Conservation (phyloP, 148 eudicot genomes). For the Rhododendron williamsianum region DNA sequence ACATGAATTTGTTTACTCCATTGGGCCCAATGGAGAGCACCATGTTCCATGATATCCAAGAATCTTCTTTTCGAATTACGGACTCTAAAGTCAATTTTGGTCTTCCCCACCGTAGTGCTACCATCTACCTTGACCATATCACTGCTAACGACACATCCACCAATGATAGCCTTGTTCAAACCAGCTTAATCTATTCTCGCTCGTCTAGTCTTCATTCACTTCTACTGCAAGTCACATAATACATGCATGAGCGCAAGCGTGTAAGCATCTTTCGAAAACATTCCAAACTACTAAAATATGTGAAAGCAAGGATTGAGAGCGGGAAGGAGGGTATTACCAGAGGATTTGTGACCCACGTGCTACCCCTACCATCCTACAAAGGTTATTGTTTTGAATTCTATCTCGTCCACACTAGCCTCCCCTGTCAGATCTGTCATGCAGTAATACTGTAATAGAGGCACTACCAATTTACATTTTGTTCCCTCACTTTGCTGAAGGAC, state of each 20-base stretch:
- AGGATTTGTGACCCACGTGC: neutral
- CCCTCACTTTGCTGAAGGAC: neutral
- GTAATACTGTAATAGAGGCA: neutral
- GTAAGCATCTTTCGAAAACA: neutral
- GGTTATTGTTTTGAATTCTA: neutral
- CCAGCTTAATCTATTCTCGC: neutral
- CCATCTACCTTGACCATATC: neutral
- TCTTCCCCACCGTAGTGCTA: neutral
- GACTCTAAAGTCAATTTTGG: neutral
- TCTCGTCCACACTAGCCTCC: neutral
- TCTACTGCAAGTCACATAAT: neutral
- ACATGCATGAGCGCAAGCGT: neutral
- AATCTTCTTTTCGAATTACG: neutral
- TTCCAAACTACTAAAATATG: neutral
- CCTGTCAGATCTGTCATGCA: neutral
- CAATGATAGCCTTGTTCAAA: neutral
- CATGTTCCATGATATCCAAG: neutral
- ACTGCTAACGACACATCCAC: neutral
- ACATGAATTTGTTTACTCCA: neutral
- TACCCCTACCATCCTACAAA: neutral
- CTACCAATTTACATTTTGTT: neutral
- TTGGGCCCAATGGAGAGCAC: neutral
- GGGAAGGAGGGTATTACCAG: neutral
- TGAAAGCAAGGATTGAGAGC: neutral
- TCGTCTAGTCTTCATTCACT: neutral